A percentile compares a stretch with the other conserved stretches of the same genome.
These are phyloP conservation scores for Amniculicola lignicola DNA, from an alignment of 495 filamentous ascomycete genomes.

Conservation along the genomic window DNA sequence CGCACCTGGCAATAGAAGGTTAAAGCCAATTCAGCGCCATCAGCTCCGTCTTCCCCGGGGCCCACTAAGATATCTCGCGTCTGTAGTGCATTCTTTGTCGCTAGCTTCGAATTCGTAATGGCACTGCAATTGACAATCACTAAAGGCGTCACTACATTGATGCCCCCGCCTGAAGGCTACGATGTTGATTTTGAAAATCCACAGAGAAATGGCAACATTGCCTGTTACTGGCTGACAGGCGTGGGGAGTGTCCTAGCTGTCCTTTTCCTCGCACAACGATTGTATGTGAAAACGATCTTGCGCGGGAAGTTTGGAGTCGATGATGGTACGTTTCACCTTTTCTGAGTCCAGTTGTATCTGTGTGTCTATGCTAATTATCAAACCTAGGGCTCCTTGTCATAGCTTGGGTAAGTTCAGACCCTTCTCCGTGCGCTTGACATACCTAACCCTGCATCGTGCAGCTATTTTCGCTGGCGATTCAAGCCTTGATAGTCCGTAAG, in stretches of 20 bases:
- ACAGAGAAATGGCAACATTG: too few relatives aligned
- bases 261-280: too few relatives aligned
- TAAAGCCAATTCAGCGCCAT: too few relatives aligned
- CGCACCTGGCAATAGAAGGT: too few relatives aligned
- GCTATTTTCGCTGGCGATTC: background rate
- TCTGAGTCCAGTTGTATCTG: background rate
- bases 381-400: background rate
- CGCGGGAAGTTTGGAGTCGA: background rate
- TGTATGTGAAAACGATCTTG: background rate
- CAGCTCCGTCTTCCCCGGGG: too few relatives aligned
- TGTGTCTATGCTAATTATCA: background rate
- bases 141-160: background rate
- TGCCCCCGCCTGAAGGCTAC: background rate
- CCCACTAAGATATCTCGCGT: too few relatives aligned
- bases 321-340: background rate
- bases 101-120: background rate
- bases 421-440: background rate
- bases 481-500: background rate
- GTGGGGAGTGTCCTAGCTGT: too few relatives aligned
- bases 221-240: too few relatives aligned
- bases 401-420: background rate
- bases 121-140: background rate
- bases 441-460: background rate
- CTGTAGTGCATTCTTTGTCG: too few relatives aligned
- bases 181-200: background rate